Evolutionary conservation across 1,284 basidiomycete species (phyloP).

Genomic region (Puccinia coronata): DNA sequence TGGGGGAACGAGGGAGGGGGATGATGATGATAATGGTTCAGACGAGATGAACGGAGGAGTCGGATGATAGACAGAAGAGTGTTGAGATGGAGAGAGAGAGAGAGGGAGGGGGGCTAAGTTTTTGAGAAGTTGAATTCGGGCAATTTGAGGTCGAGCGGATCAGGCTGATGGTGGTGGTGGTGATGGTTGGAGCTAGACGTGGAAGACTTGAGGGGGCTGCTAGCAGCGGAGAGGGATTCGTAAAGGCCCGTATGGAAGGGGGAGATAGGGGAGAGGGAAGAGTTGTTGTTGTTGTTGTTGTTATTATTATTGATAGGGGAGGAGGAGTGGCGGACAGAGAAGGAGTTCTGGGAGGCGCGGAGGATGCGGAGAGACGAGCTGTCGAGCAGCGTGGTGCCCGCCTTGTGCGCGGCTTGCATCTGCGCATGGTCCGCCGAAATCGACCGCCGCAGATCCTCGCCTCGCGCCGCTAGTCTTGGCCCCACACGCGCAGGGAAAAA

Average conservation of each 20-base stretch:
- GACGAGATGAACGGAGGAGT: background rate
- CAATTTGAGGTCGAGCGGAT: slow-evolving; percentile 4
- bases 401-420: background rate
- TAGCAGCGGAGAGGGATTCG: background rate
- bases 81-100: background rate
- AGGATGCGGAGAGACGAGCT: background rate
- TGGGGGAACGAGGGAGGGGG: background rate
- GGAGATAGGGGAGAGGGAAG: background rate
- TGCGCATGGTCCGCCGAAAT: slow-evolving; percentile 9
- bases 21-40: background rate
- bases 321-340: background rate
- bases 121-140: slow-evolving; percentile 29
- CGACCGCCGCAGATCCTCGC: background rate
- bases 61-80: background rate
- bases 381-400: too few species aligned
- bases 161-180: background rate
- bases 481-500: background rate
- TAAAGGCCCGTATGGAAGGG: background rate
- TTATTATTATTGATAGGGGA: too few species aligned
- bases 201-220: background rate
- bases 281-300: too few species aligned
- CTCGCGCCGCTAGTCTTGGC: background rate
- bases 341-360: background rate
- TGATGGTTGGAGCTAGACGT: background rate
- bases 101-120: background rate